Evolutionary conservation across 352 stramenopile species (phyloP).

Genomic region (Phytophthora podocarpi): DNA sequence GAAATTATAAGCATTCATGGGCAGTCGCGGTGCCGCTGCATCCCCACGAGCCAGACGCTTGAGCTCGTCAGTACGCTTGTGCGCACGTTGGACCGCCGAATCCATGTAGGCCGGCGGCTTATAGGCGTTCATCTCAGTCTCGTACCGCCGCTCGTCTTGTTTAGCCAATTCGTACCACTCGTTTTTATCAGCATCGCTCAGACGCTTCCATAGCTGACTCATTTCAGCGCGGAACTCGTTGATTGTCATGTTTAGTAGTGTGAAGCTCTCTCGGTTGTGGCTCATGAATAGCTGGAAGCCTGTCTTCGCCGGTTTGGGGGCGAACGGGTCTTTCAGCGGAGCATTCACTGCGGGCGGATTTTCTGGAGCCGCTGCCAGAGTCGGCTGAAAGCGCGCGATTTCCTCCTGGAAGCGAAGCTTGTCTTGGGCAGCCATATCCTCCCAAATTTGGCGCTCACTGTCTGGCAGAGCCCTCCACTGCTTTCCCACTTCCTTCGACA

Average conservation of each 20-base stretch:
- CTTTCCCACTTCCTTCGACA: constrained; percentile 57
- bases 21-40: constrained; percentile 38
- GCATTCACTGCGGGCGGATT: neutral
- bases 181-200: constrained; percentile 47
- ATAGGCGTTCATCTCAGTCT: constrained; percentile 55
- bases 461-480: constrained; percentile 52
- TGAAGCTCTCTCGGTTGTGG: constrained; percentile 60
- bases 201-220: constrained; percentile 53
- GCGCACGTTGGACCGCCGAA: constrained; percentile 14
- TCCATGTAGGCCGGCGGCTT: constrained; percentile 46
- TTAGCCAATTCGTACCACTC: constrained; percentile 56
- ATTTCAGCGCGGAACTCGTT: constrained; percentile 66
- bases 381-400: constrained; percentile 41
- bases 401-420: constrained; percentile 61
- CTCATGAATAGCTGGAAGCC: constrained; percentile 70
- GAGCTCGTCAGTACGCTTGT: constrained; percentile 45
- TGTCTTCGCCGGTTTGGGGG: constrained; percentile 48
- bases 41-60: constrained; percentile 39
- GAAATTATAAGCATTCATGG: constrained; percentile 50
- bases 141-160: constrained; percentile 51
- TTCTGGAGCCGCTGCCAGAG: constrained; percentile 3
- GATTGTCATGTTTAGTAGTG: constrained; percentile 54
- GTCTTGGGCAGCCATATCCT: constrained; percentile 51
- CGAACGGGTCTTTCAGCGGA: constrained; percentile 43
- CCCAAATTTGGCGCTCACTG: constrained; percentile 51